phyloP scores from a whole-genome alignment of 495 filamentous ascomycete genomes.

The Neurospora discreta region DNA sequence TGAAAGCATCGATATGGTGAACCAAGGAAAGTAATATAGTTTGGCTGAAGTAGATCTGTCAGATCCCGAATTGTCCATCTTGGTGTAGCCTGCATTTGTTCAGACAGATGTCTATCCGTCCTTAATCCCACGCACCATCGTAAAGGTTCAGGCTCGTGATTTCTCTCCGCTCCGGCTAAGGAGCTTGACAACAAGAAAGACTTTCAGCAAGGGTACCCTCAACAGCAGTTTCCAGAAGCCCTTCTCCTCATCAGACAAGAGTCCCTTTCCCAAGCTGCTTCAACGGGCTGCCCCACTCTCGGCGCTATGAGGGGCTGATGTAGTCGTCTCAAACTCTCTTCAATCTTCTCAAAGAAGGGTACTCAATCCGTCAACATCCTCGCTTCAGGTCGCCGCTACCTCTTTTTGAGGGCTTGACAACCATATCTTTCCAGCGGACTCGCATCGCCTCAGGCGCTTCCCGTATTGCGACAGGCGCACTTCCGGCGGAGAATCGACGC shows the following conservation, averaged over 20 bases:
- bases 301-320: slow-evolving; percentile 16
- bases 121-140: not conserved
- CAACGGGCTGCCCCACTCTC: slow-evolving; percentile 14
- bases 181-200: not conserved
- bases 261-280: not conserved
- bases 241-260: not conserved
- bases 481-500: slow-evolving; percentile 11
- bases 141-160: slow-evolving; percentile 2
- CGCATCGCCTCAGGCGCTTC: slow-evolving; percentile 8
- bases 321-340: slow-evolving; percentile 2
- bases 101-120: not conserved
- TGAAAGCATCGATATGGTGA: not conserved
- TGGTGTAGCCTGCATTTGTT: slow-evolving; percentile 7
- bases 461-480: not conserved
- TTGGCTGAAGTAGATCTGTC: not conserved
- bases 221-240: slow-evolving; percentile 2
- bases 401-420: not conserved
- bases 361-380: slow-evolving; percentile 1
- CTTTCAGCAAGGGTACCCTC: slow-evolving; percentile 4
- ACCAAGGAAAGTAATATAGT: not conserved
- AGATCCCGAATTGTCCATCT: not conserved
- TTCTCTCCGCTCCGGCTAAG: not conserved
- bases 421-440: slow-evolving; percentile 5
- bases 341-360: not conserved
- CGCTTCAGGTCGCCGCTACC: slow-evolving; percentile 8